Percentiles rank a stretch among this genome's conserved stretches.
phyloP scores from a whole-genome alignment of 2,329 filamentous ascomycete species.

The Colletotrichum sp. region DNA sequence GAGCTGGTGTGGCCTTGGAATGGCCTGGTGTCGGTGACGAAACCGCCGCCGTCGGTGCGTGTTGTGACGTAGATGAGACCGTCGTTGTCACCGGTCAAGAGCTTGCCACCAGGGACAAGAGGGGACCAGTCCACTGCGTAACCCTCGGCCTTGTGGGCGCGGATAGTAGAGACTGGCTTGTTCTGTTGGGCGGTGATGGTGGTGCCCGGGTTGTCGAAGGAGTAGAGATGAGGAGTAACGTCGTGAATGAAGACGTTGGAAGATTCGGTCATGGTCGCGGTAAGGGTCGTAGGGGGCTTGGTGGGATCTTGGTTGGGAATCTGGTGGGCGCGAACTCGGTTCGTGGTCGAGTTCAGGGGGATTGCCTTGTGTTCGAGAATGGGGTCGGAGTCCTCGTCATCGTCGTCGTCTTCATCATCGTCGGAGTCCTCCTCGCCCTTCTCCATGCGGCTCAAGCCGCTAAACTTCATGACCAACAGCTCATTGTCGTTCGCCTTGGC shows the following conservation, averaged over 20 bases:
- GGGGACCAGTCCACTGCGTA: constrained; percentile 98
- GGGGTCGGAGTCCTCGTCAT: constrained; percentile 80
- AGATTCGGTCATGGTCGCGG: constrained; percentile 92
- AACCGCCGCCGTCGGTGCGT: constrained; percentile 84
- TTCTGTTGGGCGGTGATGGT: constrained; percentile 81
- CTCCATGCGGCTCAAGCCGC: constrained; percentile 87
- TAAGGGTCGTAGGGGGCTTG: constrained; percentile 78
- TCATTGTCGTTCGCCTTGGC: constrained; percentile 83
- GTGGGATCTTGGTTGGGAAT: constrained; percentile 73
- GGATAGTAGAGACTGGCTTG: constrained; percentile 85
- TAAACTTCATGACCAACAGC: constrained; percentile 95
- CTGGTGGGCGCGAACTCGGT: constrained; percentile 90
- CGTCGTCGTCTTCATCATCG: constrained; percentile 64
- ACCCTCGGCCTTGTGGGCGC: constrained; percentile 90
- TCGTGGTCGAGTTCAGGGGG: constrained; percentile 84
- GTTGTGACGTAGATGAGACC: constrained; percentile 90
- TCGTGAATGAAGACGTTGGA: constrained; percentile 91
- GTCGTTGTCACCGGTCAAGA: constrained; percentile 89
- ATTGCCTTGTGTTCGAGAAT: constrained; percentile 94
- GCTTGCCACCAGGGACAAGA: constrained; percentile 77
- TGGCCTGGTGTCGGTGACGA: constrained; percentile 82
- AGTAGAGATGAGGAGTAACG: constrained; percentile 84
- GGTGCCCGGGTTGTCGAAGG: constrained; percentile 88
- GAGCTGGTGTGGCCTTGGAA: constrained; percentile 85
- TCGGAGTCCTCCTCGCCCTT: constrained; percentile 68